These are phyloP conservation scores for Filobasidium floriforme DNA, from an alignment of 768 basidiomycete genomes.

Conservation along the genomic window DNA sequence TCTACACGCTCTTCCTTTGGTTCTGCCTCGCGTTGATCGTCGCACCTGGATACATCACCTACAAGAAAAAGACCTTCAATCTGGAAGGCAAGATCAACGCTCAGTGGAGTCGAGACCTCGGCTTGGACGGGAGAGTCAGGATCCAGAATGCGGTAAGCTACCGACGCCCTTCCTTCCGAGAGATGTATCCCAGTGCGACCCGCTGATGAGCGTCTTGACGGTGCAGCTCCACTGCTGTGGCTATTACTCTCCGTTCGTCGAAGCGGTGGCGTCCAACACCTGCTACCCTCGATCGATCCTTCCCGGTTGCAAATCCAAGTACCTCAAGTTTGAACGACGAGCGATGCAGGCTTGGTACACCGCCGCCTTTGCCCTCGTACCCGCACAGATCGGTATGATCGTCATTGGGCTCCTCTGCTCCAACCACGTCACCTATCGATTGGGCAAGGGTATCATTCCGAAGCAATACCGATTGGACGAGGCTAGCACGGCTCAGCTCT, in stretches of 20 bases:
- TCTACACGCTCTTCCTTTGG: constrained; percentile 68
- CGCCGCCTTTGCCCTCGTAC: constrained; percentile 59
- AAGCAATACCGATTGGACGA: constrained; percentile 69
- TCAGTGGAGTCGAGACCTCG: constrained; percentile 64
- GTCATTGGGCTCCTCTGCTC: constrained; percentile 61
- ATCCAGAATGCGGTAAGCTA: constrained; percentile 56
- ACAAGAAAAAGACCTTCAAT: constrained; percentile 67
- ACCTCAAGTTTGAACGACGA: constrained; percentile 54
- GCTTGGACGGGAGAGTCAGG: constrained; percentile 56
- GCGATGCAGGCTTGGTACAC: constrained; percentile 62
- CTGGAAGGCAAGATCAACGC: constrained; percentile 71
- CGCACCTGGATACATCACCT: constrained; percentile 69
- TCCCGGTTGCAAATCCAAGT: constrained; percentile 65
- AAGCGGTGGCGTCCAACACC: constrained; percentile 65
- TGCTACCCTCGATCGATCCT: constrained; percentile 67
- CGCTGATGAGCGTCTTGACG: constrained; percentile 20
- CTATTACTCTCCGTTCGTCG: constrained; percentile 70
- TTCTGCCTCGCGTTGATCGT: constrained; percentile 63
- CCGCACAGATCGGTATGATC: constrained; percentile 61
- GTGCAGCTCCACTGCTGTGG: constrained; percentile 64
- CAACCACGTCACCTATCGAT: constrained; percentile 77
- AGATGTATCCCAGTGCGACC: not conserved
- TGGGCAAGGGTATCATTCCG: constrained; percentile 82
- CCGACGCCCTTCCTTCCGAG: not conserved
- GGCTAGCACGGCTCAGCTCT: constrained; percentile 69